Percentiles rank a stretch among this genome's conserved stretches.
Evolutionary conservation across 192 early-diverging fungal genomes (phyloP).

Genomic region (Entomortierella lignicola): DNA sequence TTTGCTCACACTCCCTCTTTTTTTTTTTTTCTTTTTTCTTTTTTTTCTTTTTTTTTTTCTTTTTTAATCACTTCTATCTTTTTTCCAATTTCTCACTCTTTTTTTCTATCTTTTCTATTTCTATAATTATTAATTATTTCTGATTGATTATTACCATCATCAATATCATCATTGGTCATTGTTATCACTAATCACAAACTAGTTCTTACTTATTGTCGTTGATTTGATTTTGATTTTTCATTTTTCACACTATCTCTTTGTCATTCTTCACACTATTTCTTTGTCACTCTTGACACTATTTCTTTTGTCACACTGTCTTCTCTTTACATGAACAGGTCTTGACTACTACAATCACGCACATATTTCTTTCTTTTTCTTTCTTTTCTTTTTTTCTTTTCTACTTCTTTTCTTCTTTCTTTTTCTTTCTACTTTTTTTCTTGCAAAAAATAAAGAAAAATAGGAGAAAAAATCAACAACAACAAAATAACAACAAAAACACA

Average conservation of each 20-base stretch:
- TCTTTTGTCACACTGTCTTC: no score
- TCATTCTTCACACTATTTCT: no score
- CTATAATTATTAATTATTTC: background rate
- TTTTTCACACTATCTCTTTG: no score
- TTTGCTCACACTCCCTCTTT: background rate
- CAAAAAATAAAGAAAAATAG: background rate
- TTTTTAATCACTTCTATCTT: background rate
- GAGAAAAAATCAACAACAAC: background rate
- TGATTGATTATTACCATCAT: no score
- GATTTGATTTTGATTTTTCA: no score
- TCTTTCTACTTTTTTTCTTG: background rate
- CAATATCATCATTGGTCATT: no score
- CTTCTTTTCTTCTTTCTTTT: background rate
- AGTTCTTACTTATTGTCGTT: no score
- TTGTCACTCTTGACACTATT: no score
- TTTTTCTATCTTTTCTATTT: background rate
- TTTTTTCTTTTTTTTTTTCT: background rate
- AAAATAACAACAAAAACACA: background rate
- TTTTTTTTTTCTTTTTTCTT: constrained; percentile 2
- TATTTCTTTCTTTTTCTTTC: constrained; percentile 1
- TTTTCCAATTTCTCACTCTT: background rate
- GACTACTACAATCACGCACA: no score
- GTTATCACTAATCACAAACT: no score
- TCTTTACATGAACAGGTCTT: no score
- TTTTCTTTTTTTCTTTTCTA: constrained; percentile 1